A percentile compares a stretch with the other conserved stretches of the same genome.
phyloP scores from a whole-genome alignment of 768 basidiomycete genomes.

The Pulveroboletus sp. region DNA sequence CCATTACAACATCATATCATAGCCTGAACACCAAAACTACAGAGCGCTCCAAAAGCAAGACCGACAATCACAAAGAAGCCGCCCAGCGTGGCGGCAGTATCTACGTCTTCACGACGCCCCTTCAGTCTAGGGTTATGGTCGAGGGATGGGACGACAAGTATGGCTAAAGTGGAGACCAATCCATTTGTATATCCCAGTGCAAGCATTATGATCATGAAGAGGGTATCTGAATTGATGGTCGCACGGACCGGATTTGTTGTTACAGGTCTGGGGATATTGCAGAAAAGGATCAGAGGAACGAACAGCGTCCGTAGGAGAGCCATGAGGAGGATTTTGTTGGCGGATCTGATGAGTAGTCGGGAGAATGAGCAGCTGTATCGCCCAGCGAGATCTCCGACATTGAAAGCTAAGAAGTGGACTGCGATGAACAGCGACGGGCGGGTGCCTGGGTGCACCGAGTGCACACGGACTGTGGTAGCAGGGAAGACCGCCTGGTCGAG shows the following conservation, averaged over 20 bases:
- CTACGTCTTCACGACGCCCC: slow-evolving; percentile 71
- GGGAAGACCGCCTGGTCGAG: slow-evolving; percentile 73
- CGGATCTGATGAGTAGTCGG: slow-evolving; percentile 62
- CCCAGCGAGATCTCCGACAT: slow-evolving; percentile 65
- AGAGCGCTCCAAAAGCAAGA: slow-evolving; percentile 66
- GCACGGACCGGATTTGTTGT: slow-evolving; percentile 22
- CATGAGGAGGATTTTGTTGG: slow-evolving; percentile 53
- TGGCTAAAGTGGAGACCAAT: slow-evolving; percentile 68
- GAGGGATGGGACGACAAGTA: slow-evolving; percentile 80
- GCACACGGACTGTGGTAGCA: slow-evolving; percentile 74
- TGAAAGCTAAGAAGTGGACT: slow-evolving; percentile 73
- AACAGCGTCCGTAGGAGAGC: slow-evolving; percentile 74
- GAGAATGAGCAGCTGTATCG: slow-evolving; percentile 58
- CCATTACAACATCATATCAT: slow-evolving; percentile 43
- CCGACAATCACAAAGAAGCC: slow-evolving; percentile 78
- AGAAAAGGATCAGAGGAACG: slow-evolving; percentile 82
- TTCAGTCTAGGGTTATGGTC: slow-evolving; percentile 72
- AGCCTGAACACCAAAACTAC: slow-evolving; percentile 75
- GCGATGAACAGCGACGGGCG: slow-evolving; percentile 84
- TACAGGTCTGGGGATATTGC: slow-evolving; percentile 65
- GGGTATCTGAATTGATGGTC: slow-evolving; percentile 68
- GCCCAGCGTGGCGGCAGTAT: slow-evolving; percentile 77
- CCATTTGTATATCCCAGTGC: slow-evolving; percentile 78
- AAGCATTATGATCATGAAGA: slow-evolving; percentile 72
- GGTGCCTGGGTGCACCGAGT: slow-evolving; percentile 54